Evolutionary conservation across 129 eudicot species (phyloP), one percentile per base, ranked within the genome.

Genomic region (Arctium lappa): DNA sequence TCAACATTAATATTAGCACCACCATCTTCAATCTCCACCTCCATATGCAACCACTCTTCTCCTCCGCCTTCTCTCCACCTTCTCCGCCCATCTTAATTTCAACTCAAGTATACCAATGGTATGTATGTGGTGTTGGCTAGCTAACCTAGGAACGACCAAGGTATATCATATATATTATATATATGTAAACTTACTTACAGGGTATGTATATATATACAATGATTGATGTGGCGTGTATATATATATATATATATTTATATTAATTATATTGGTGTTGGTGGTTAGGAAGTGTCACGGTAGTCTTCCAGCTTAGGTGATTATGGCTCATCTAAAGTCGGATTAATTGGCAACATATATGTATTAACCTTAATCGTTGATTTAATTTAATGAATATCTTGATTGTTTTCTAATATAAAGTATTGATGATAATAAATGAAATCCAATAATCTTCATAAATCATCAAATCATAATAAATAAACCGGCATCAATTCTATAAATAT

Each of bases 1-100:
- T 92, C 74, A 94, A 81, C 72, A 86, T 7, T 12, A 79, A 81
- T 72, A 86, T 7, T 12, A 79, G 78, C 12, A 87, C 66, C 29
- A 76, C 44, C 86, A 42, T 78, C 76, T 48, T 60, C 83, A 71
- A 40, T 29, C 78, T 73, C 84, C 31, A 79, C 31, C 77, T 69
- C 60, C 16, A 22, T 10, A 72, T 75, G 32, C 39, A 38, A 31
- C 15, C 63, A 13, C 48, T 70, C 32, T 69, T 5, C n/a, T 88
- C 27, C 6, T 46, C 33, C 46, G 69, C 76, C 44, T 79, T 81
- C 71, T 22, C 86, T 44, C 27, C 71, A 63, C 74, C 86, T 78
- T 87, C 87, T 79, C 30, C 75, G n/a, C 78, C 84, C 93, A 89
- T 90, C 63, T 1, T 13, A 16, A 33, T 42, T 15, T 0, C 53